Base-by-base conservation (phyloP, 192 early-diverging fungal species). In the Allomyces macrogynus region DNA sequence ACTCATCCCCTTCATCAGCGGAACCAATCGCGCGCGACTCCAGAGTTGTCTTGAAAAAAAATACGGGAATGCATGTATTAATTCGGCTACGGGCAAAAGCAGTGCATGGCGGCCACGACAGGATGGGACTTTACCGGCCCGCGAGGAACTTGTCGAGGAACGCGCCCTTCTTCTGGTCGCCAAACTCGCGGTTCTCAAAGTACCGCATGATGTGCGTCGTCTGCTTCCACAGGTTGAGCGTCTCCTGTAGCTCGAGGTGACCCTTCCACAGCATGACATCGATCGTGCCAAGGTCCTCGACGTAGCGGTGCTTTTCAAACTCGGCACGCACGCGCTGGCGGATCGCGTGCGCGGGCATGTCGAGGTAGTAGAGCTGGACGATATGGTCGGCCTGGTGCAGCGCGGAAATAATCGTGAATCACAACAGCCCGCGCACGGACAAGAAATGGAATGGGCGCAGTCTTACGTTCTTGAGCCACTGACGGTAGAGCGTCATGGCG, bases 221-320 rank as follows among this genome's bases (percentile, higher is more conserved):
- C 76, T 90, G 86, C 78, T 95, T 95, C 92, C 91, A 94, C 40
- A 86, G 80, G 66, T 95, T 91, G 75, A 90, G 73, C 8, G 89
- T 91, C 77, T 95, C 92, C 64, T 90, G 85, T 61, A 83, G 84
- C 67, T 95, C 92, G 69, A 84, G 79, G 61, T 81, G 81, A n/a
- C 92, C 90, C 77, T 93, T 95, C 70, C 89, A 81, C 70, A 90
- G 69, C 64, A 95, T 77, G 62, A 93, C 77, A 69, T 95, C 92
- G 71, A 89, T 83, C 23, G 85, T 77, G 27, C 77, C 75, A 25
- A 85, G 72, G 72, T 95, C 83, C n/a, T 79, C 77, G 44, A 92
- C 86, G 71, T 79, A 80, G 62, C 86, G 83, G 71, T 92, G 81
- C 68, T 86, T 86, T 65, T 91, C 91, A 73, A 93, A 95, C 65